Evolutionary conservation across 2,329 filamentous ascomycete species (phyloP).

Genomic region (Bipolaris oryzae): DNA sequence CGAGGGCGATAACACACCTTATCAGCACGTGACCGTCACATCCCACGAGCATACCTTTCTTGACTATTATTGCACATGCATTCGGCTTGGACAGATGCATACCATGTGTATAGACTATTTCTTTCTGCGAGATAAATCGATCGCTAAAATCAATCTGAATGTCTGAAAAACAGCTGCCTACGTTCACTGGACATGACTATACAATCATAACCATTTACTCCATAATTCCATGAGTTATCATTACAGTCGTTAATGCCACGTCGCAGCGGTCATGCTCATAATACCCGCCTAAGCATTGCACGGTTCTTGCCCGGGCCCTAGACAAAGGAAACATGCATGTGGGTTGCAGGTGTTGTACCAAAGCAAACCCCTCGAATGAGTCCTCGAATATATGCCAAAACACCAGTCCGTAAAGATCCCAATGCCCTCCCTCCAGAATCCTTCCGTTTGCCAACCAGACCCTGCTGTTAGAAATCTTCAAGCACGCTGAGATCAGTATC

Average conservation of each 20-base stretch:
- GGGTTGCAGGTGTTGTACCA: constrained; percentile 1
- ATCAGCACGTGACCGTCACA: constrained; percentile 21
- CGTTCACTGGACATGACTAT: constrained; percentile 40
- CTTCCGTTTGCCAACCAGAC: neutral
- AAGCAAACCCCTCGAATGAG: constrained; percentile 7
- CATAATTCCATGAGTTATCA: constrained; percentile 9
- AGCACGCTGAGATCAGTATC: constrained; percentile 40
- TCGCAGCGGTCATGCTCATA: neutral
- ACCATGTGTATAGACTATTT: neutral
- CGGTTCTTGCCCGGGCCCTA: neutral
- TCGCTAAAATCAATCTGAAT: neutral
- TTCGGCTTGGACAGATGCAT: neutral
- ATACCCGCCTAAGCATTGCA: constrained; percentile 1
- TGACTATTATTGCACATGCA: neutral
- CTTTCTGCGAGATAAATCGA: neutral
- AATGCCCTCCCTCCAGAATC: neutral
- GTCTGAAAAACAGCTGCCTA: constrained; percentile 19
- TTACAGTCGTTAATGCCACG: constrained; percentile 16
- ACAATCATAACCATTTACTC: constrained; percentile 17
- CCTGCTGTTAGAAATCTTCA: constrained; percentile 10
- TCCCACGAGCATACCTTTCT: neutral
- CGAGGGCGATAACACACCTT: constrained; percentile 11
- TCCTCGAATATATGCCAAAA: constrained; percentile 13
- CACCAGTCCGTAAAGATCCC: neutral
- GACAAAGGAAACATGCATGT: constrained; percentile 10